A percentile compares a stretch with the other conserved stretches of the same genome.
Evolutionary conservation across 2,329 filamentous ascomycete genomes (phyloP).

Genomic region (Nothopassalora personata): DNA sequence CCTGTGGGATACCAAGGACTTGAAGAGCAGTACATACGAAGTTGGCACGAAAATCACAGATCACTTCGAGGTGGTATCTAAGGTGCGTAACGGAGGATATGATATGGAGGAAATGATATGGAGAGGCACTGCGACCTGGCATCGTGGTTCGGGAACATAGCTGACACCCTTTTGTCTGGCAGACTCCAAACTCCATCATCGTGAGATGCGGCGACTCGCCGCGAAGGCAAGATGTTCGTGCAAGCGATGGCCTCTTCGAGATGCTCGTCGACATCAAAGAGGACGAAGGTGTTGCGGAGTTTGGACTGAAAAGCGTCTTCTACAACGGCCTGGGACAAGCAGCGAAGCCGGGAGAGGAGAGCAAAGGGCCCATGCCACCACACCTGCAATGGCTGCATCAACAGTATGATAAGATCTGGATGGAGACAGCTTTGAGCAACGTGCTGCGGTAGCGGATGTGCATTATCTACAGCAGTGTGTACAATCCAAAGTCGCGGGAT

Average conservation of each 20-base stretch:
- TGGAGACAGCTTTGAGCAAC: constrained; percentile 44
- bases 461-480: background rate
- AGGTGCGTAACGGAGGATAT: constrained; percentile 24
- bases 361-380: constrained; percentile 43
- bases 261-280: constrained; percentile 58
- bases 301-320: constrained; percentile 61
- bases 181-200: constrained; percentile 53
- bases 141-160: too few relatives aligned
- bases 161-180: too few relatives aligned
- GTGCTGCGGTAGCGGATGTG: background rate
- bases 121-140: too few relatives aligned
- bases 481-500: background rate
- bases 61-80: constrained; percentile 64
- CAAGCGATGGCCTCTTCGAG: constrained; percentile 62
- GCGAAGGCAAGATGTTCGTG: constrained; percentile 50
- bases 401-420: constrained; percentile 53
- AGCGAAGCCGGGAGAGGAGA: constrained; percentile 30
- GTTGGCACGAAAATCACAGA: constrained; percentile 61
- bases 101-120: too few relatives aligned
- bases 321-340: constrained; percentile 43
- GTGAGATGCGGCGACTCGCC: constrained; percentile 64
- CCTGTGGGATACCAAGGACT: constrained; percentile 55
- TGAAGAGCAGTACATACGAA: constrained; percentile 54
- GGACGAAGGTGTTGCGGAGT: constrained; percentile 55
- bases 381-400: constrained; percentile 49